phyloP scores from a whole-genome alignment of 805 yeast species.

The Suhomyces sp. region DNA sequence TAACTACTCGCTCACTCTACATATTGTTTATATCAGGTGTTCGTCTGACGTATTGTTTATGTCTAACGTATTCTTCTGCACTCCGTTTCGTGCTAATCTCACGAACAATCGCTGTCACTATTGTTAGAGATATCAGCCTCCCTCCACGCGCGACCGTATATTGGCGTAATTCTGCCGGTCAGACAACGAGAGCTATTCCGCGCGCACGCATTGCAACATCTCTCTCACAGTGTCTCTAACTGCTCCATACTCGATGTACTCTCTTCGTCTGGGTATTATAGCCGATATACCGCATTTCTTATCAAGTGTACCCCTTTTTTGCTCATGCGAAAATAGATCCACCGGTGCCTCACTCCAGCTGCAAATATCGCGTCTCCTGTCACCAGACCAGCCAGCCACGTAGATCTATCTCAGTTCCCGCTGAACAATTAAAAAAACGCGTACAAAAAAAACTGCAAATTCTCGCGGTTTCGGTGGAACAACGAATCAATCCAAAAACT shows the following conservation, averaged over 20 bases:
- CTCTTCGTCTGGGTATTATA: not conserved
- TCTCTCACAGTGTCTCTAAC: not conserved
- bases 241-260: no score
- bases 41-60: not conserved
- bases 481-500: not conserved
- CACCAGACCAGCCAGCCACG: not conserved
- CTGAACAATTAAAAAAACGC: conserved; percentile 5
- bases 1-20: not conserved
- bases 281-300: not conserved
- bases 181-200: not conserved
- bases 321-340: not conserved
- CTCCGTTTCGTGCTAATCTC: not conserved
- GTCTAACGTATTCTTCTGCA: not conserved
- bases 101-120: not conserved
- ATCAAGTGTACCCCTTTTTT: not conserved
- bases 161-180: not conserved
- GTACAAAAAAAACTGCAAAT: conserved; percentile 4
- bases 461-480: conserved; percentile 1
- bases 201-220: not conserved
- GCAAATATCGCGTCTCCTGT: not conserved
- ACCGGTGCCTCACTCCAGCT: not conserved
- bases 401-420: not conserved
- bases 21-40: not conserved
- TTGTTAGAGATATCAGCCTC: not conserved
- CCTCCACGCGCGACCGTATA: not conserved